Evolutionary conservation across 1,139 yeast genomes (phyloP), one percentile per base, ranked within the genome.

Genomic region (Diutina ranongensis): DNA sequence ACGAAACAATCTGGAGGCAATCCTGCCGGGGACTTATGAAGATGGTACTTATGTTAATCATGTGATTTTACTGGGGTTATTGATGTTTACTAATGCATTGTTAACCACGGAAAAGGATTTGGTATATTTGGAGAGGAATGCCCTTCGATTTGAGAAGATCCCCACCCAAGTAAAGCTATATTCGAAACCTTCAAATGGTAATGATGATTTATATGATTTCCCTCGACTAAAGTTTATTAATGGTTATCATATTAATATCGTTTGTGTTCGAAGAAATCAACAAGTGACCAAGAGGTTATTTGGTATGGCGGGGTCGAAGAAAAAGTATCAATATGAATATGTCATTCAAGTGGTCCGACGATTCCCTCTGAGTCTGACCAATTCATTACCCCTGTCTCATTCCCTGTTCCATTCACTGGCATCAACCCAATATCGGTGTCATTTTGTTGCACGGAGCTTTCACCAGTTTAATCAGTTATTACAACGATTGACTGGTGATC

Each of bases 71-170:
- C 74, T 82, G 46, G 69, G 86, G 46, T 62, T 88, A 33, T 63
- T 83, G 33, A 64, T 86, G 54, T 71, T 86, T 52, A 83, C 76
- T 62, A 84, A 87, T 53, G 81, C 96, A 0, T 84, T 92, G 36
- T 60, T 89, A 19, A 78, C 80, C 15, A 76, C 89, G 2, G 64
- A 71, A 0, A 69, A 76, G 46, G 89, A 82, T 51, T 59, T 71
- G 45, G 65, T 60, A 15, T 83, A 82, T 53, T 72, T 74, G 44
- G 57, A 58, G 9, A 54, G 70, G 59, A 59, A 72, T 61, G 68
- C 82, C 64, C 52, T 75, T 9, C 19, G 20, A 12, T 7, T 13
- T 2, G 27, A 35, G n/a, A n/a, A 16, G 12, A n/a, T n/a, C n/a
- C 31, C 31, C 10, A 12, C 12, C 10, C 28, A 25, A 25, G 7